phyloP scores from a whole-genome alignment of 73 alveolate species.

The Paramecium sexaurelia region DNA sequence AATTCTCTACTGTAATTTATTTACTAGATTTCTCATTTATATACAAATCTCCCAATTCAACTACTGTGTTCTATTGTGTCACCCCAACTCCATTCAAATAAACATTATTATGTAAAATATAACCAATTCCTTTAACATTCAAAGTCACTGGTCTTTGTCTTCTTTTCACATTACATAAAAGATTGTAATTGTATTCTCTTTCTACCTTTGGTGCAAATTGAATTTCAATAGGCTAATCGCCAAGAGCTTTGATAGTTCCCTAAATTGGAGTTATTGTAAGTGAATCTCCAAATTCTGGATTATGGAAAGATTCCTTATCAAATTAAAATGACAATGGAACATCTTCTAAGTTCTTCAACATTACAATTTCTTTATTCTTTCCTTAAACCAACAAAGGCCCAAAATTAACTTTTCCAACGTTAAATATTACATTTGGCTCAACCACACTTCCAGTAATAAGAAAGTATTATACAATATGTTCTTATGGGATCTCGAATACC shows the following conservation, averaged over 20 bases:
- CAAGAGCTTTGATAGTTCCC: constrained; percentile 97
- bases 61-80: constrained; percentile 72
- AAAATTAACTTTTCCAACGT: constrained; percentile 98
- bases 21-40: constrained; percentile 95
- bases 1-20: constrained; percentile 88
- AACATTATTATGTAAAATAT: constrained; percentile 89
- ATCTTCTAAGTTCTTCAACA: constrained; percentile 95
- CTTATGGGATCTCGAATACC: constrained; percentile 96
- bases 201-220: constrained; percentile 97
- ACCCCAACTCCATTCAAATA: constrained; percentile 84
- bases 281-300: constrained; percentile 92
- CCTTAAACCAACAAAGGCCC: constrained; percentile 99
- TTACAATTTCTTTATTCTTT: constrained; percentile 96
- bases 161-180: constrained; percentile 96
- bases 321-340: constrained; percentile 97
- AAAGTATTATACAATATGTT: constrained; percentile 96
- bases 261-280: constrained; percentile 92
- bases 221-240: constrained; percentile 90
- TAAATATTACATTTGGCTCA: constrained; percentile 98
- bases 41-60: constrained; percentile 95
- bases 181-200: constrained; percentile 94
- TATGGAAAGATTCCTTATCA: constrained; percentile 69
- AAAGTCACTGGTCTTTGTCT: constrained; percentile 97
- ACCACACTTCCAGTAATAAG: constrained; percentile 97
- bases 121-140: constrained; percentile 99